Conservation (phyloP, 2,329 filamentous ascomycete species). For the Paecilomyces fulvus region DNA sequence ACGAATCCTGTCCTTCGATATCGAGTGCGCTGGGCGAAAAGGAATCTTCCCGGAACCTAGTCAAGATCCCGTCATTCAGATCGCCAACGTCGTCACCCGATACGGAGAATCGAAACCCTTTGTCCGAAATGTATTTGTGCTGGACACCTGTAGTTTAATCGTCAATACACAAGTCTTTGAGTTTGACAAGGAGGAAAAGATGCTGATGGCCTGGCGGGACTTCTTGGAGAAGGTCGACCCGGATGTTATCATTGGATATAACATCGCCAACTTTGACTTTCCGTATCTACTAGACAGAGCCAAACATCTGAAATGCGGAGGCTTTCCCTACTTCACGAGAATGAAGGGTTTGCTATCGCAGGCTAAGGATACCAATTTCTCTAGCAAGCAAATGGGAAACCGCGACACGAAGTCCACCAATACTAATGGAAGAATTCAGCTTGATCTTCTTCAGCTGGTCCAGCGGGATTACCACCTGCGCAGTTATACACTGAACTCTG, state of each 20-base stretch:
- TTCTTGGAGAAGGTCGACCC: constrained; percentile 87
- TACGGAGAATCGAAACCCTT: constrained; percentile 97
- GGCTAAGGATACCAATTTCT: constrained; percentile 75
- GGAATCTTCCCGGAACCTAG: constrained; percentile 93
- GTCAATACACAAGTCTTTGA: constrained; percentile 90
- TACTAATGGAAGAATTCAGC: constrained; percentile 83
- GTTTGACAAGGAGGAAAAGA: constrained; percentile 71
- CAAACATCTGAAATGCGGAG: constrained; percentile 66
- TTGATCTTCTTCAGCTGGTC: constrained; percentile 89
- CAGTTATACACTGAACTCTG: constrained; percentile 96
- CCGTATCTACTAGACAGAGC: constrained; percentile 88
- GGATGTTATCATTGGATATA: constrained; percentile 98
- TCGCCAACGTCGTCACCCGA: constrained; percentile 87
- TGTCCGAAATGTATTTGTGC: constrained; percentile 89
- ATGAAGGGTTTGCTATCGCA: constrained; percentile 62
- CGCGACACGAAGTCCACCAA: constrained; percentile 92
- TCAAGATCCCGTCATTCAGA: constrained; percentile 91
- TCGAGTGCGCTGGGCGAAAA: constrained; percentile 95
- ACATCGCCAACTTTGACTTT: constrained; percentile 98
- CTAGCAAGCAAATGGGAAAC: constrained; percentile 97
- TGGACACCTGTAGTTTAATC: constrained; percentile 86
- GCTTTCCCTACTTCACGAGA: constrained; percentile 83
- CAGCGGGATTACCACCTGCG: constrained; percentile 90
- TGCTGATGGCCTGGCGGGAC: constrained; percentile 87
- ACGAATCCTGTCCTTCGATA: constrained; percentile 91